Evolutionary conservation across 306 rosid genomes (phyloP), one percentile per base, ranked within the genome.

Genomic region (Crotalaria pallida): DNA sequence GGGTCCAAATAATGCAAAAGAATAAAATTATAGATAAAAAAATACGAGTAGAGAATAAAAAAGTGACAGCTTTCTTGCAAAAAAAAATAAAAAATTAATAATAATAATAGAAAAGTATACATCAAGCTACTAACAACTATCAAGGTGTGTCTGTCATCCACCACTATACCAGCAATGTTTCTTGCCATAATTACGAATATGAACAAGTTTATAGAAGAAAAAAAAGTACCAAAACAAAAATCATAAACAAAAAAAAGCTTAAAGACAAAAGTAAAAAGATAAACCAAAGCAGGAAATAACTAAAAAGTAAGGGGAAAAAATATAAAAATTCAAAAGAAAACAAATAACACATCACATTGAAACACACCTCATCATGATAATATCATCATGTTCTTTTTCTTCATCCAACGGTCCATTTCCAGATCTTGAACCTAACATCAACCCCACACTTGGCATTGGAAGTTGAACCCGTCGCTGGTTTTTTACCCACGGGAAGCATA

Each of bases 371-470:
- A 41, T 41, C 16, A 11, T 10, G 17, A 44, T 44, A 9, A n/a
- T 45, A 41, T 41, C 16, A 11, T 10, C 49, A 44, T 44, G 19
- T n/a, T 45, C 21, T 0, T 40, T 5, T 2, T 40, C 7, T 53
- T 58, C 67, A 65, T 23, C 84, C 87, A 70, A 94, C 27, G 1
- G 94, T 88, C 98, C 97, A 94, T 58, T 91, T 94, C 98, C 98
- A 94, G 94, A 94, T 94, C 97, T 94, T 94, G 67, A 94, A 29
- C 62, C 86, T 80, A 3, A 86, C 74, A 49, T 88, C 87, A 7
- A 88, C 97, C 47, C 87, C 43, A 53, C 98, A 94, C 73, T 86
- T 81, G 1, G 89, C 87, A 9, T 77, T 73, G 0, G 89, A 48
- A 12, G 96, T 88, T 12, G 88, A 71, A 22, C 92, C 98, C 40